A percentile compares a stretch with the other conserved stretches of the same genome.
Conservation (phyloP, 2,329 filamentous ascomycete genomes). For the Arthrobotrys entomopaga region DNA sequence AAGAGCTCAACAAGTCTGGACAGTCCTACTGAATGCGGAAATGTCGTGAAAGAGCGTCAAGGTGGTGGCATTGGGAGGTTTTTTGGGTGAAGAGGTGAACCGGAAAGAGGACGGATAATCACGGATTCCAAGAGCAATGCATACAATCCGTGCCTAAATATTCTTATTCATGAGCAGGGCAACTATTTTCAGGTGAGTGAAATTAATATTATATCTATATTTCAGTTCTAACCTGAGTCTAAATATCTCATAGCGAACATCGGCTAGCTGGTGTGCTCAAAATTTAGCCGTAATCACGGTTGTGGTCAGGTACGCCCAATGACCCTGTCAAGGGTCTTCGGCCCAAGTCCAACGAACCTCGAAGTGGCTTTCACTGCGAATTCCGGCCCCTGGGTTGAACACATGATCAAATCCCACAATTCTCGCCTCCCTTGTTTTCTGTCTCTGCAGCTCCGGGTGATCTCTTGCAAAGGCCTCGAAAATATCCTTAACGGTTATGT, state of each 20-base stretch:
- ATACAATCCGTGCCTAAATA: neutral
- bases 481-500: conserved; percentile 22
- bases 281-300: too few relatives aligned
- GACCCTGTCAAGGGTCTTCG: neutral
- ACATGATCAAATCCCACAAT: conserved; percentile 34
- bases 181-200: too few relatives aligned
- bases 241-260: too few relatives aligned
- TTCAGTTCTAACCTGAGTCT: too few relatives aligned
- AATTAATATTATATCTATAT: too few relatives aligned
- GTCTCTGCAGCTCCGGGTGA: conserved; percentile 12
- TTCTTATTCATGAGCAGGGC: too few relatives aligned
- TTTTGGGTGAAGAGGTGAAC: too few relatives aligned
- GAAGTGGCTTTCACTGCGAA: conserved; percentile 24
- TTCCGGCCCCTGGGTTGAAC: conserved; percentile 19
- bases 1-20: neutral
- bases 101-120: too few relatives aligned
- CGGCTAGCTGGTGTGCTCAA: too few relatives aligned
- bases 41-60: neutral
- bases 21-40: neutral
- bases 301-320: too few relatives aligned
- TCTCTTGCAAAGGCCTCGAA: conserved; percentile 36
- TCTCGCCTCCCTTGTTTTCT: conserved; percentile 10
- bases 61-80: neutral
- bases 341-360: conserved; percentile 28
- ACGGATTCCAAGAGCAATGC: neutral